Evolutionary conservation across 1,284 basidiomycete genomes (phyloP).

Genomic region (Ceratobasidium sp.): DNA sequence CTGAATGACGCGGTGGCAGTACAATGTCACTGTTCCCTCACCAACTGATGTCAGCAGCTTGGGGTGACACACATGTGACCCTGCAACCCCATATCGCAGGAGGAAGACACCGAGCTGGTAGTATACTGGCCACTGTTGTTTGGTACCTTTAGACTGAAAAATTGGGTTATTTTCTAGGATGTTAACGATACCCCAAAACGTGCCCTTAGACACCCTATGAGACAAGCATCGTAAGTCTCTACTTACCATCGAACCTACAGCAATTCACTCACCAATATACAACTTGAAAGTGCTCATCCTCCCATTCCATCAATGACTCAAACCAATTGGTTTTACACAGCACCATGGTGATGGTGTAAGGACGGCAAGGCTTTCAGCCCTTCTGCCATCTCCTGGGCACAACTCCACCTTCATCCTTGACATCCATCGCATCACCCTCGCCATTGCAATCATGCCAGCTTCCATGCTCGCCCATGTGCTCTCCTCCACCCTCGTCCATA

Average conservation of each 20-base stretch:
- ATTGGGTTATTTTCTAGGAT: neutral
- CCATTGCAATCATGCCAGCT: neutral
- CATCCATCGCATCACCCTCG: neutral
- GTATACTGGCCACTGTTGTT: neutral
- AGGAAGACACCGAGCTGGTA: slow-evolving; percentile 23
- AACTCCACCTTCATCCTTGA: neutral
- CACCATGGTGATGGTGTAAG: slow-evolving; percentile 4
- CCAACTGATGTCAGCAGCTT: slow-evolving; percentile 18
- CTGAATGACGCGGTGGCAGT: neutral
- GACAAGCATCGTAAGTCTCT: neutral
- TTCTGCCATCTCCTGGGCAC: neutral
- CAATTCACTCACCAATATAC: neutral
- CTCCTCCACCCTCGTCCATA: no score
- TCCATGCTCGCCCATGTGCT: no score
- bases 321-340: slow-evolving; percentile 7
- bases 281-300: neutral
- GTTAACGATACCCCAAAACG: neutral
- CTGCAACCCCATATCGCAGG: neutral
- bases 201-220: neutral
- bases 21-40: slow-evolving; percentile 1
- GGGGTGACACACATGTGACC: neutral
- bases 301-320: slow-evolving; percentile 1
- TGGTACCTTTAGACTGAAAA: neutral
- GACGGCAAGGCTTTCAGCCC: neutral
- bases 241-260: neutral